Evolutionary conservation across 192 early-diverging fungal species (phyloP), one percentile per base, ranked within the genome.

Genomic region (Coemansia sp.): DNA sequence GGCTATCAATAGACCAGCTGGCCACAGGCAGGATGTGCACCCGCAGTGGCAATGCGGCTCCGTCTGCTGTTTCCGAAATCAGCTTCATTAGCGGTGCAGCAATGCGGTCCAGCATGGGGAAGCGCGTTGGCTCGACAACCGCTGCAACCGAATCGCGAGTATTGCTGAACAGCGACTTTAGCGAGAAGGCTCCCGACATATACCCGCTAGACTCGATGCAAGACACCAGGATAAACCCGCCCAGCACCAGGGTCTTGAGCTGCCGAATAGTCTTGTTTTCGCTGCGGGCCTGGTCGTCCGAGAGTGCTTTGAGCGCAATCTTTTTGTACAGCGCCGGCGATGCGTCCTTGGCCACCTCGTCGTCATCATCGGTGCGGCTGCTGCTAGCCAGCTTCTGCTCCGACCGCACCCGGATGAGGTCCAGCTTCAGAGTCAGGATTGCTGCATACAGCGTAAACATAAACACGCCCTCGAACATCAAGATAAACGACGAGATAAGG

Each of bases 361-460:
- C 61, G 53, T 63, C 57, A 47, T 56, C 62, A 35, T 36, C 55
- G 45, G 37, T 52, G 5, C 30, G 28, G 16, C 43, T 55, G 43
- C 12, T 41, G 43, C 57, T 44, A 30, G 42, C 62, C 18, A 69
- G 62, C 72, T 69, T 69, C 57, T 12, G 36, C 44, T 76, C 66
- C 49, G 64, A 54, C 28, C 80, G 74, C 41, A 78, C 67, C 37
- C 80, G 66, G 57, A 78, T 81, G 55, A 88, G 64, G 69, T 96
- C 94, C 15, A 94, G 79, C 71, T 94, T 94, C 12, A 94, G 79
- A 41, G 92, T 86, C 60, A 96, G 72, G 33, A 94, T 83, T 13
- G 93, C 86, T 38, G 88, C 78, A 57, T 91, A 96, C 66, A 93
- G 83, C 10, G 91, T 91, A 38, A 94, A 92, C 69, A 96, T 70